A percentile compares a stretch with the other conserved stretches of the same genome.
phyloP scores from a whole-genome alignment of 108 stramenopile genomes.

The Skeletonema costatum region DNA sequence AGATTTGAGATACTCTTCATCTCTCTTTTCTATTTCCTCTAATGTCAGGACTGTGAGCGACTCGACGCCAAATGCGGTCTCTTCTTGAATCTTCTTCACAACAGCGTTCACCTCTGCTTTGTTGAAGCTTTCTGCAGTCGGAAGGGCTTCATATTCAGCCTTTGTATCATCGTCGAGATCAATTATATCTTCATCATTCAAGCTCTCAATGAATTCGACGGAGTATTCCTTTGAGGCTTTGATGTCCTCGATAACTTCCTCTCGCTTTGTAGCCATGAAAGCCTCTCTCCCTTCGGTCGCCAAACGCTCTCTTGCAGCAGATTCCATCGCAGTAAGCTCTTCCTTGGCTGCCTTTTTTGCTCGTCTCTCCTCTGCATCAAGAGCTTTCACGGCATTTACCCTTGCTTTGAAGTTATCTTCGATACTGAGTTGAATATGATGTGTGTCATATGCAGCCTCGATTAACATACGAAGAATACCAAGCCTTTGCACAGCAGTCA shows the following conservation, averaged over 20 bases:
- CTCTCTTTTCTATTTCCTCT: slow-evolving; percentile 68
- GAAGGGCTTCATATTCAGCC: slow-evolving; percentile 82
- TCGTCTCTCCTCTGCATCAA: slow-evolving; percentile 75
- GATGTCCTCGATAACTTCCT: slow-evolving; percentile 72
- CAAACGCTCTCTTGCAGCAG: slow-evolving; percentile 77
- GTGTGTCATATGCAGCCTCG: slow-evolving; percentile 85
- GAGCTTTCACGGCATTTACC: slow-evolving; percentile 76
- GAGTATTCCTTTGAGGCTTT: slow-evolving; percentile 68
- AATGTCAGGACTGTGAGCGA: slow-evolving; percentile 70
- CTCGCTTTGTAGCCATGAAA: slow-evolving; percentile 81
- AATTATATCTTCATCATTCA: slow-evolving; percentile 84
- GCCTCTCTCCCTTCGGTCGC: slow-evolving; percentile 68
- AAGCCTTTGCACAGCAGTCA: slow-evolving; percentile 64
- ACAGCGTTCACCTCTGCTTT: slow-evolving; percentile 74
- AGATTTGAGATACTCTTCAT: slow-evolving; percentile 50
- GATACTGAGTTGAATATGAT: slow-evolving; percentile 66
- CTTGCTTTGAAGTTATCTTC: slow-evolving; percentile 80
- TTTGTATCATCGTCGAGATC: slow-evolving; percentile 89
- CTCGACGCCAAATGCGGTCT: slow-evolving; percentile 78
- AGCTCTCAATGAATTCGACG: slow-evolving; percentile 70
- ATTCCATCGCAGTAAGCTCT: slow-evolving; percentile 69
- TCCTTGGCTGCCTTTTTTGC: slow-evolving; percentile 81
- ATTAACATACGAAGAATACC: slow-evolving; percentile 75
- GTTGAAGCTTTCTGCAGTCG: slow-evolving; percentile 75
- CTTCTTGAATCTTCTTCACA: slow-evolving; percentile 76